phyloP scores from a whole-genome alignment of 345 rosid species.

The Hypericum androsaemum region DNA sequence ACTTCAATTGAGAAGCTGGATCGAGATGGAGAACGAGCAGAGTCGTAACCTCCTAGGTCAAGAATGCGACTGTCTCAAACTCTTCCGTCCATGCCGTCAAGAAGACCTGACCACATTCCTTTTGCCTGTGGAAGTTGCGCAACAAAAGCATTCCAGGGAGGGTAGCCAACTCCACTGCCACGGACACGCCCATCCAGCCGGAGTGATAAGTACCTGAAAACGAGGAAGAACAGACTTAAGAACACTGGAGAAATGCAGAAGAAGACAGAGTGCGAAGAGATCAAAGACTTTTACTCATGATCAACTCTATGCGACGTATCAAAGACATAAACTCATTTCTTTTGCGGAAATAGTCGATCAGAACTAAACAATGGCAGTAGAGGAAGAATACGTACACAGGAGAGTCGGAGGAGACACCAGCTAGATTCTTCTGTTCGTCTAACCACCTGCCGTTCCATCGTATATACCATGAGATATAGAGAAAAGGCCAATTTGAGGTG shows the following conservation, averaged over 20 bases:
- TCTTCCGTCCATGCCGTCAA: conserved; percentile 92
- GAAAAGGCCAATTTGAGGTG: background rate
- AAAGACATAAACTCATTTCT: no score
- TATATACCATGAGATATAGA: conserved; percentile 4
- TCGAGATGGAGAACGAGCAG: background rate
- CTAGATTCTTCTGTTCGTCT: conserved; percentile 79
- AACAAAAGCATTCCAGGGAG: conserved; percentile 96
- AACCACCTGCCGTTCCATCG: conserved; percentile 57
- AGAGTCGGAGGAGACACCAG: conserved; percentile 66
- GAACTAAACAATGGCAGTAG: background rate
- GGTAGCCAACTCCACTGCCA: conserved; percentile 89
- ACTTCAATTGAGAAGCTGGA: background rate
- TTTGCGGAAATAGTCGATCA: no score
- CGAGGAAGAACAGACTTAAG: conserved; percentile 3
- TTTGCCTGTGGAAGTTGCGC: conserved; percentile 82
- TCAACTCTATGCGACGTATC: no score
- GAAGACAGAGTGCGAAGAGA: no score
- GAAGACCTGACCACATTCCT: conserved; percentile 88
- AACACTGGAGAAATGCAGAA: no score
- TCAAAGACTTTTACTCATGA: no score
- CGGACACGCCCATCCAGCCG: conserved; percentile 92
- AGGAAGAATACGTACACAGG: conserved; percentile 56
- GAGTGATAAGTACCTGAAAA: conserved; percentile 64
- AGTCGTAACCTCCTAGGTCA: conserved; percentile 4
- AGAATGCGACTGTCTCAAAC: conserved; percentile 21